phyloP scores from a whole-genome alignment of 148 eudicot genomes.

The Nepenthes gracilis region DNA sequence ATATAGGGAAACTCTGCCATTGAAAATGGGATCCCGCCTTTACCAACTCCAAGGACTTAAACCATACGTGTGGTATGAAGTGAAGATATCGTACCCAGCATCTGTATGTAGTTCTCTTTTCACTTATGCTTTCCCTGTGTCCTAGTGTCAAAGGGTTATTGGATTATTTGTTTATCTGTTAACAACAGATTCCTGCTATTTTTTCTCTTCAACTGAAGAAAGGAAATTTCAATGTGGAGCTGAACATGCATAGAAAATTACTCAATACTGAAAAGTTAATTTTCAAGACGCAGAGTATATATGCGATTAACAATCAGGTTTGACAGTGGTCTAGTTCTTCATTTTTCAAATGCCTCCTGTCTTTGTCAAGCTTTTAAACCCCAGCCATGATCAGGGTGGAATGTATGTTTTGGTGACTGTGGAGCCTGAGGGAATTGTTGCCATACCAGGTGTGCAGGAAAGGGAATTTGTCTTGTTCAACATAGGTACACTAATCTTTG shows the following conservation, averaged over 20 bases:
- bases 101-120: constrained; percentile 47
- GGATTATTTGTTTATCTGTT: constrained; percentile 2
- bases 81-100: constrained; percentile 98
- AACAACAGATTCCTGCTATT: constrained; percentile 60
- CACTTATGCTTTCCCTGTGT: constrained; percentile 1
- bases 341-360: background rate
- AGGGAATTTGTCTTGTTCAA: constrained; percentile 57
- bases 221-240: constrained; percentile 34
- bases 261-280: constrained; percentile 83
- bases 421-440: constrained; percentile 85
- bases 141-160: constrained; percentile 1
- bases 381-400: constrained; percentile 32
- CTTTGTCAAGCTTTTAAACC: constrained; percentile 4
- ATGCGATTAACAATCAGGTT: constrained; percentile 37
- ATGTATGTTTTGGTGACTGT: constrained; percentile 49
- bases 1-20: constrained; percentile 52
- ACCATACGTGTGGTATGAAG: constrained; percentile 74
- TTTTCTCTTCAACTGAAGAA: constrained; percentile 56
- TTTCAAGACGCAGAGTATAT: constrained; percentile 46
- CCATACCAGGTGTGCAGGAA: constrained; percentile 54
- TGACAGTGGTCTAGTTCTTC: constrained; percentile 3
- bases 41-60: constrained; percentile 61
- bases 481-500: constrained; percentile 41
- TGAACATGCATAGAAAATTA: constrained; percentile 46
- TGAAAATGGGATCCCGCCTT: constrained; percentile 51